phyloP scores from a whole-genome alignment of 2,329 filamentous ascomycete genomes.

The Hypoxylon sp. region DNA sequence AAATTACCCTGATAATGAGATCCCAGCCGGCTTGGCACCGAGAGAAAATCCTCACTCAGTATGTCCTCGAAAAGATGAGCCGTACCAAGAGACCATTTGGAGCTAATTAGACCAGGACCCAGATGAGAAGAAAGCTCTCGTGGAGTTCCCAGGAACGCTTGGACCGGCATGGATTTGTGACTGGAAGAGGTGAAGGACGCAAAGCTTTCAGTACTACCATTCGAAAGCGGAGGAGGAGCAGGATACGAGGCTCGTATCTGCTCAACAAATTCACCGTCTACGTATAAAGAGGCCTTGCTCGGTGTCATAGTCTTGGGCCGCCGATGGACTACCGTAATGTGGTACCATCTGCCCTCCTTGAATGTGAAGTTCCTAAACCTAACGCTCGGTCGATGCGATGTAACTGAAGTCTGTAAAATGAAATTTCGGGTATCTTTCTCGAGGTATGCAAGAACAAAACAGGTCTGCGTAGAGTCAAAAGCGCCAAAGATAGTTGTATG shows the following conservation, averaged over 20 bases:
- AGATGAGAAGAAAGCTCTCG: conserved; percentile 83
- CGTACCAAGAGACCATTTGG: conserved; percentile 89
- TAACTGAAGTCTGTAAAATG: conserved; percentile 95
- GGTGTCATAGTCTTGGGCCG: conserved; percentile 78
- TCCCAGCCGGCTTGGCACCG: conserved; percentile 90
- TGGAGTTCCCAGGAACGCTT: conserved; percentile 94
- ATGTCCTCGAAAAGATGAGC: conserved; percentile 90
- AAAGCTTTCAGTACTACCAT: conserved; percentile 74
- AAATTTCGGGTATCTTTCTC: conserved; percentile 94
- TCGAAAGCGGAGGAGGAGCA: conserved; percentile 73
- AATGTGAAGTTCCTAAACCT: conserved; percentile 90
- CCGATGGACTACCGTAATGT: conserved; percentile 88
- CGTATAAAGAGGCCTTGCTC: conserved; percentile 87
- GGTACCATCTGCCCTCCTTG: conserved; percentile 85
- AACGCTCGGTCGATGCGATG: conserved; percentile 86
- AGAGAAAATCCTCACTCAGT: conserved; percentile 89
- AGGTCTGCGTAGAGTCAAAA: conserved; percentile 91
- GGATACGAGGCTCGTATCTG: conserved; percentile 92
- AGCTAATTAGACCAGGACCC: conserved; percentile 78
- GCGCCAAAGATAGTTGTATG: conserved; percentile 97
- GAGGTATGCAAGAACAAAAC: conserved; percentile 92
- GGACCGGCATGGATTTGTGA: conserved; percentile 75
- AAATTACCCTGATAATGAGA: conserved; percentile 95
- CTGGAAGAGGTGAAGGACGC: conserved; percentile 72
- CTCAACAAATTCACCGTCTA: conserved; percentile 94